Base-by-base conservation (phyloP, 352 stramenopile species). In the Pythium pyrilobum region DNA sequence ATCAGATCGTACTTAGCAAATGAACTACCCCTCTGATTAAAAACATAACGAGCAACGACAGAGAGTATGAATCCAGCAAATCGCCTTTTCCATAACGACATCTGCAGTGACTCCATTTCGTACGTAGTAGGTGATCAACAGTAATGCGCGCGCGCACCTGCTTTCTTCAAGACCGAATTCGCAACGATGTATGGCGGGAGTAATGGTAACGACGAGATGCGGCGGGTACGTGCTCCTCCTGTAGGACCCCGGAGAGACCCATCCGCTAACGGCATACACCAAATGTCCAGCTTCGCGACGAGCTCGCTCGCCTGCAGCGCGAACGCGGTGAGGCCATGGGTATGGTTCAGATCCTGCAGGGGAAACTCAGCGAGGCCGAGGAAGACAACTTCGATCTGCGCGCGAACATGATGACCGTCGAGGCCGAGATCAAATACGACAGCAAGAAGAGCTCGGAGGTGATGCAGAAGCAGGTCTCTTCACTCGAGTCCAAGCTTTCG, bases 371-470 rank as follows among this genome's bases (percentile, higher is more conserved):
- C 5, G 69, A 80, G 21, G 66, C 43, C 9, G 40, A 84, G 49
- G 78, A 88, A 16, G 78, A 87, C 1, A 89, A 81, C 44, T 89
- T 82, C 29, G 68, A 92, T 33, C 56, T 92, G 46, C 61, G 41
- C n/a, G 59, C 64, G 2, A 73, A 66, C 41, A 81, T 87, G 69
- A 44, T 57, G 27, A 66, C 75, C 3, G 64, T 82, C 11, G 71
- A 86, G 44, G 62, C 68, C 0, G 81, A 92, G 52, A 71, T 70
- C 32, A 56, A 61, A 24, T 73, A 56, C 52, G 49, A 67, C 15
- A 78, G 66, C 48, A 62, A 64, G 8, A 71, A 81, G 48, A 76
- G 58, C 23, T 63, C 68, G 53, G 58, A 72, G 18, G 45, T 62
- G 36, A 69, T 89, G 62, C 44, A 71, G 42, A 75, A 64, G 16